Base-by-base conservation (phyloP, 139 green algal genomes). In the Nannochloris sp. region DNA sequence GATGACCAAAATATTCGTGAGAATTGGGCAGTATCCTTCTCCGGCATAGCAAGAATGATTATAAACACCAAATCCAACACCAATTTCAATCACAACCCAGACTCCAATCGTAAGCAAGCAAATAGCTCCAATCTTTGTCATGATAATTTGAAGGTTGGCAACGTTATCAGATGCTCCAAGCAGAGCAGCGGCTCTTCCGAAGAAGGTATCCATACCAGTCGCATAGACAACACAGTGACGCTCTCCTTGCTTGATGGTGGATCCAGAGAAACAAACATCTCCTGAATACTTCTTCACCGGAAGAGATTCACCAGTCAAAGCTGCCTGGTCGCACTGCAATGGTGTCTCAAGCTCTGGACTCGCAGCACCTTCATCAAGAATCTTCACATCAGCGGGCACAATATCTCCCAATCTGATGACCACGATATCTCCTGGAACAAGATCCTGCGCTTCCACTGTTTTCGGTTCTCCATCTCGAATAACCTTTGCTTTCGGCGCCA, bases 1-100 rank as follows among this genome's bases (percentile, higher is more conserved):
- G 66, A 96, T 84, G 21, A 94, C 87, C 23, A 96, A 80, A 68
- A 93, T 83, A 75, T 93, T 95, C 62, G 75, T 85, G 48, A 94
- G 75, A 0, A 83, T 90, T 44, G 86, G 81, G 76, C 86, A 92
- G 36, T 62, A 70, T 44, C 81, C 85, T 49, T 67, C 68, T 31
- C 86, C 86, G 8, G 44, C 48, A 11, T 31, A 27, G 75, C 86
- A 93, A 18, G 14, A 34, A 57, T 93, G 84, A 4, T 44, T 16
- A 70, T 88, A 90, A 61, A 75, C 67, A 10, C 66, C 81, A 67
- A 93, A 93, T 73, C 88, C 81, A 21, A 91, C 84, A 5, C 48
- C 67, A 51, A 91, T 64, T 81, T 87, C 75, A 48, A 93, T 88
- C 23, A 90, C 24, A 4, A 81, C 51, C 84, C 83, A 91, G 3